Conservation (phyloP, 805 yeast genomes). For the Kodamaea restingae region DNA sequence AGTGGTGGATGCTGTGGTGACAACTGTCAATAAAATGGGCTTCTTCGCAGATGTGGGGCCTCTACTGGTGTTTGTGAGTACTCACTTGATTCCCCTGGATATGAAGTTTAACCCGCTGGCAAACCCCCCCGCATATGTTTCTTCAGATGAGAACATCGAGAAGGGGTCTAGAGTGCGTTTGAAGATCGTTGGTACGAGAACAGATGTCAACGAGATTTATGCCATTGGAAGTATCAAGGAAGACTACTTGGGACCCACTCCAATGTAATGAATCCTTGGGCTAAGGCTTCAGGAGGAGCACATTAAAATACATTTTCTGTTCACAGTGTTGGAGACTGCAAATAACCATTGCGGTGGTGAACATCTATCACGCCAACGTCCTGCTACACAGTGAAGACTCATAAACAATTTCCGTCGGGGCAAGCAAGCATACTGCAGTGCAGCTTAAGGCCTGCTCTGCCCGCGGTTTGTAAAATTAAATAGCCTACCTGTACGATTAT, state of each 20-base stretch:
- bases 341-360: too few relatives aligned
- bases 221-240: slow-evolving; percentile 98
- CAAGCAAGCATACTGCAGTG: too few relatives aligned
- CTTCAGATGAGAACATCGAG: slow-evolving; percentile 91
- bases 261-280: slow-evolving; percentile 23
- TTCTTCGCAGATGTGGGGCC: slow-evolving; percentile 99
- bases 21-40: slow-evolving; percentile 91
- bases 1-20: slow-evolving; percentile 95
- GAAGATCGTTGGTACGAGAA: slow-evolving; percentile 94
- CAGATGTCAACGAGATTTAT: slow-evolving; percentile 94
- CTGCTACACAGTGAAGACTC: too few relatives aligned
- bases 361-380: too few relatives aligned
- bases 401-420: too few relatives aligned
- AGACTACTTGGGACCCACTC: slow-evolving; percentile 88
- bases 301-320: too few relatives aligned
- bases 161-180: slow-evolving; percentile 92
- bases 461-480: neutral
- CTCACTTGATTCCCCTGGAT: slow-evolving; percentile 91
- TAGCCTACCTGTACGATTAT: slow-evolving; percentile 3
- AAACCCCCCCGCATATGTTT: slow-evolving; percentile 96
- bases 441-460: neutral
- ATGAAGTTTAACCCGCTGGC: slow-evolving; percentile 92
- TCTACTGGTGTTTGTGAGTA: slow-evolving; percentile 86
- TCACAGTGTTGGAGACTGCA: too few relatives aligned
- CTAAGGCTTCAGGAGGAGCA: neutral